Conservation (phyloP, 805 yeast genomes). For the Kodamaea sagamina region DNA sequence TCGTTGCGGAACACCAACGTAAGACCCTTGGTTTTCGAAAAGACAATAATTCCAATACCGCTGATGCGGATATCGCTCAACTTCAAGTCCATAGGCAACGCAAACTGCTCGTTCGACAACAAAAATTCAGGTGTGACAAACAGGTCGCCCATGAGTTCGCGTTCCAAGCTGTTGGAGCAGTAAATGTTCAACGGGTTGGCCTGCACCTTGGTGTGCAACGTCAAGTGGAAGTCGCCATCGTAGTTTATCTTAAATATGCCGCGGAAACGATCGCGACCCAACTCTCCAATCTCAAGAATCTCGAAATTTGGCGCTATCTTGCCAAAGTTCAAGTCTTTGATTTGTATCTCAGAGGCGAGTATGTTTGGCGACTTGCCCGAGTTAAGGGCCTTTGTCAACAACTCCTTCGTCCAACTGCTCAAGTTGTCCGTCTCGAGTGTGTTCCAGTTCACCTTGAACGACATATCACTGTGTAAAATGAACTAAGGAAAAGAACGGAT, state of each 20-base stretch:
- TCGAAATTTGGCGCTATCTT: constrained; percentile 73
- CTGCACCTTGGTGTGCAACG: constrained; percentile 76
- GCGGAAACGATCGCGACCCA: constrained; percentile 72
- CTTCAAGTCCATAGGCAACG: constrained; percentile 76
- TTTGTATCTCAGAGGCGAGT: constrained; percentile 66
- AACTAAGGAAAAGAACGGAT: background rate
- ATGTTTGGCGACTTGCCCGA: constrained; percentile 72
- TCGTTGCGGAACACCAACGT: constrained; percentile 88
- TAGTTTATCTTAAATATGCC: constrained; percentile 81
- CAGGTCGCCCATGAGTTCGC: constrained; percentile 31
- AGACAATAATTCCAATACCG: constrained; percentile 84
- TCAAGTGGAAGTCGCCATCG: constrained; percentile 72
- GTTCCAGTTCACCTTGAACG: constrained; percentile 78
- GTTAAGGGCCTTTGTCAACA: constrained; percentile 71
- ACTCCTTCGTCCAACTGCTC: constrained; percentile 60
- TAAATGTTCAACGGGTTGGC: constrained; percentile 81
- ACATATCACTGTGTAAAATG: constrained; percentile 47
- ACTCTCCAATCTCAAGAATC: constrained; percentile 79
- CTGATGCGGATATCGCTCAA: constrained; percentile 69
- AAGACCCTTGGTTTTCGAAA: constrained; percentile 76
- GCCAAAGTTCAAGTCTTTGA: constrained; percentile 73
- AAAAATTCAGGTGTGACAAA: constrained; percentile 70
- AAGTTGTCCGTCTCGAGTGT: constrained; percentile 66
- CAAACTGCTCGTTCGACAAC: constrained; percentile 65
- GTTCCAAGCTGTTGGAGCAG: constrained; percentile 43